Evolutionary conservation across 2,329 filamentous ascomycete genomes (phyloP).

Genomic region (Fusarium sp.): DNA sequence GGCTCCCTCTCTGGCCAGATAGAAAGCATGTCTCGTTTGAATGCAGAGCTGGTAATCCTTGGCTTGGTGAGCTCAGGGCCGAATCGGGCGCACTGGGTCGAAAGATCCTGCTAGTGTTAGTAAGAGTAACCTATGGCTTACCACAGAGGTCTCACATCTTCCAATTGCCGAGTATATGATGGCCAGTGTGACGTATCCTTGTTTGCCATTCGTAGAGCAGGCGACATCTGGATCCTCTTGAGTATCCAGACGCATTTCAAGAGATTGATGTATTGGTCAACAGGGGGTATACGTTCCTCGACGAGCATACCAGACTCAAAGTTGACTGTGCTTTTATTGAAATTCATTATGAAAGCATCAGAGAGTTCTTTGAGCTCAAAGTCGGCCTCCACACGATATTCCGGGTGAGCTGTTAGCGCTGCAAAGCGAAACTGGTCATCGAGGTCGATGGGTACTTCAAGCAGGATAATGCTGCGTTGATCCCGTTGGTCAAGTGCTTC

Average conservation of each 20-base stretch:
- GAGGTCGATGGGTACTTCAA: slow-evolving; percentile 38
- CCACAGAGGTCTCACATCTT: slow-evolving; percentile 41
- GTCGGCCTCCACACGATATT: slow-evolving; percentile 32
- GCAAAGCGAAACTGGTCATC: slow-evolving; percentile 39
- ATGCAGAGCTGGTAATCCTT: slow-evolving; percentile 15
- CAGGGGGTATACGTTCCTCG: slow-evolving; percentile 35
- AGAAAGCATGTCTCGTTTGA: slow-evolving; percentile 41
- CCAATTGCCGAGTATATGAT: slow-evolving; percentile 47
- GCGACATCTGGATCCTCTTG: slow-evolving; percentile 30
- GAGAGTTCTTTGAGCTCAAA: slow-evolving; percentile 44
- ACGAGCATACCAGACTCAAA: slow-evolving; percentile 44
- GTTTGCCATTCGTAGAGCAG: slow-evolving; percentile 14
- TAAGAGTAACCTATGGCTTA: rapidly evolving
- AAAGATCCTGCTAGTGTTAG: slow-evolving; percentile 42
- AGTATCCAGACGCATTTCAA: slow-evolving; percentile 49
- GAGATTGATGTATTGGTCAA: slow-evolving; percentile 46
- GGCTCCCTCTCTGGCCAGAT: slow-evolving; percentile 47
- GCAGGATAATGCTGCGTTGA: slow-evolving; percentile 19
- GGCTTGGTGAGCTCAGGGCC: slow-evolving; percentile 43
- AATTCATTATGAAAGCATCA: slow-evolving; percentile 48
- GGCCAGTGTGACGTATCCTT: slow-evolving; percentile 48
- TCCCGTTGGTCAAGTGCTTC: slow-evolving; percentile 37
- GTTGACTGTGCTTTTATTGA: slow-evolving; percentile 39
- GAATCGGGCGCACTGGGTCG: slow-evolving; percentile 42
- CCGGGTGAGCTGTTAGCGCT: slow-evolving; percentile 35